Evolutionary conservation across 345 rosid genomes (phyloP), one percentile per base, ranked within the genome.

Genomic region (Arabidopsis arenosa): DNA sequence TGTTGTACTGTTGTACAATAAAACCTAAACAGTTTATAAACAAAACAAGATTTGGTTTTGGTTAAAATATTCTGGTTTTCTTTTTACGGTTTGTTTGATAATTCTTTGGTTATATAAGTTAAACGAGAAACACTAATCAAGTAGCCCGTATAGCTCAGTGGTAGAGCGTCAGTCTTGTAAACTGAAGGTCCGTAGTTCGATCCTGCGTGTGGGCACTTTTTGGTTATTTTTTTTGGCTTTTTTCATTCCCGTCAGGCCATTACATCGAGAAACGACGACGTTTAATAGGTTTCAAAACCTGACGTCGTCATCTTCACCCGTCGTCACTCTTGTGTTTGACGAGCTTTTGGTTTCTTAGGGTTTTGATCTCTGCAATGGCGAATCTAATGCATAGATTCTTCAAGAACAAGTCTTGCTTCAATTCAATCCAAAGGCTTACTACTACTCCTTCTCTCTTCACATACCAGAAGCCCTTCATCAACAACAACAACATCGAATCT

Each of bases 91-190:
- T n/a, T n/a, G n/a, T n/a, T n/a, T n/a, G n/a, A n/a, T n/a, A n/a
- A n/a, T n/a, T n/a, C n/a, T n/a, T n/a, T n/a, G n/a, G n/a, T n/a
- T n/a, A n/a, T n/a, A n/a, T n/a, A n/a, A n/a, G n/a, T n/a, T n/a
- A n/a, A n/a, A n/a, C n/a, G n/a, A n/a, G n/a, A n/a, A n/a, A n/a
- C n/a, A n/a, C n/a, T n/a, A n/a, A n/a, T n/a, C 28, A 26, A 26
- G 6, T 0, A 1, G 90, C 91, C 90, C 85, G 72, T 88, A 87
- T 90, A 83, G 94, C 90, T 88, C 90, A 90, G 90, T 87, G 92
- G 91, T 86, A 92, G 91, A 90, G 88, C 92, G 90, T 84, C 87
- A 90, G 92, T 86, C 89, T 88, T 84, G 89, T 83, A 87, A 89
- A 87, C 90, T 81, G 88, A 85, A 89, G 90, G 93, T 88, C 84